Evolutionary conservation across 176 grass and related monocot genomes (phyloP).

Genomic region (Urochloa ruziziensis): DNA sequence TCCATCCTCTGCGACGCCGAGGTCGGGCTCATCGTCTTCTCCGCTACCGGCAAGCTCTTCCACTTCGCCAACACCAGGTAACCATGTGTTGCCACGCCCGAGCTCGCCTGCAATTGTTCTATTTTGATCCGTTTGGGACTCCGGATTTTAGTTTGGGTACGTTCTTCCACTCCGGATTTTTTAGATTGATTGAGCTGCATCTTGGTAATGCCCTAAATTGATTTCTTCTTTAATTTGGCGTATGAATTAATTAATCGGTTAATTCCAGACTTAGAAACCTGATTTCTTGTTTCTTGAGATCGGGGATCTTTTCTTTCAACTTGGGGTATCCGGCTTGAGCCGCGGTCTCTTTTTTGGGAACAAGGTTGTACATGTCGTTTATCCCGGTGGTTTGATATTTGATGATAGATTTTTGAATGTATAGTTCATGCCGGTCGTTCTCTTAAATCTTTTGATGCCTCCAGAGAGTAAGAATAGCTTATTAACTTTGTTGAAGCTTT

Average conservation of each 20-base stretch:
- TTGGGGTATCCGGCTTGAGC: not conserved
- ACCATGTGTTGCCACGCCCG: not conserved
- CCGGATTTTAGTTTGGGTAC: not conserved
- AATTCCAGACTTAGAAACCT: slow-evolving; percentile 13
- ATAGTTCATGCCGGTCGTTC: not conserved
- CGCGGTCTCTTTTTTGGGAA: not conserved
- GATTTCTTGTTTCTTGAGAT: slow-evolving; percentile 13
- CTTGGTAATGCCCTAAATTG: not conserved
- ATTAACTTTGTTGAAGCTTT: not conserved
- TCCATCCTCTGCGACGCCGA: slow-evolving; percentile 80
- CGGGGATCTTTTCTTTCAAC: not conserved
- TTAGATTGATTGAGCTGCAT: not conserved
- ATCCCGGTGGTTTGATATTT: slow-evolving; percentile 1
- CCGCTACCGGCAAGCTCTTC: slow-evolving; percentile 71
- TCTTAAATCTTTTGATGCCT: not conserved
- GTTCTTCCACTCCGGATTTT: not conserved
- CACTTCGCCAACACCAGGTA: slow-evolving; percentile 70
- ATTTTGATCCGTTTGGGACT: not conserved
- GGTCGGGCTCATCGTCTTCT: slow-evolving; percentile 80
- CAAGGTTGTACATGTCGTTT: not conserved
- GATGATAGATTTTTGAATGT: not conserved
- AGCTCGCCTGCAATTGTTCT: not conserved
- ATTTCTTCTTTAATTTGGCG: not conserved
- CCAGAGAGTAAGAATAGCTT: not conserved
- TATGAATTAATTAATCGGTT: not conserved